Base-by-base conservation (phyloP, 2,329 filamentous ascomycete genomes). In the Cladosporium oxysporum region DNA sequence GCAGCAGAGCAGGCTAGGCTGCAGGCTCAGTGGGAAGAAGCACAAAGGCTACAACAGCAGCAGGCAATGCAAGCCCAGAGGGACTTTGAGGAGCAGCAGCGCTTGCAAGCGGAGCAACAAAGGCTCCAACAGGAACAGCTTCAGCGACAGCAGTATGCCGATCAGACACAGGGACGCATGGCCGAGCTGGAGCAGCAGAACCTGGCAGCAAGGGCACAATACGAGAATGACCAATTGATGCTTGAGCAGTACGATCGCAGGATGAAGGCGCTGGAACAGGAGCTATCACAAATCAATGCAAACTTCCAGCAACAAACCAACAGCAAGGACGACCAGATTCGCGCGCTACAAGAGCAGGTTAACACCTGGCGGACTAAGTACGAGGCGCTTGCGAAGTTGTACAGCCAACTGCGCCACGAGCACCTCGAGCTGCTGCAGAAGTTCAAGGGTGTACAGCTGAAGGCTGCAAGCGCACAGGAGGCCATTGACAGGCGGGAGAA, bases 301-400 rank as follows among this genome's bases (percentile, higher is more conserved):
- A 97, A 93, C 77, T 90, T 91, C 72, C 89, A 90, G 50, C 90
- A 97, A 78, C 95, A 98, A 76, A 88, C 91, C 62, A 82, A 85
- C 41, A 97, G 93, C 76, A 96, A 93, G 76, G 95, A 99, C 74
- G 95, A 98, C 72, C 94, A 98, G 79, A 93, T 99, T 72, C 85
- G 90, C 28, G 90, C 95, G 1, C 83, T 99, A 23, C 95, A 98
- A 70, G 95, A 98, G 80, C 95, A 98, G 80, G 91, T 98, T 70
- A 97, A 97, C 79, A 97, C 93, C 0, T 99, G 95, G 95, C 87
- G 95, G 66, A 90, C 91, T 62, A 99, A 99, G 79, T 99, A 99
- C 75, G 95, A 99, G 78, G 91, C 94, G 0, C 83, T 99, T 59
- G 95, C 95, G 28, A 99, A 98, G 81, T 85, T 99, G 16, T 99